These are phyloP conservation scores for Debaryomyces coudertii DNA, from an alignment of 1,139 yeast species.

Conservation along the genomic window DNA sequence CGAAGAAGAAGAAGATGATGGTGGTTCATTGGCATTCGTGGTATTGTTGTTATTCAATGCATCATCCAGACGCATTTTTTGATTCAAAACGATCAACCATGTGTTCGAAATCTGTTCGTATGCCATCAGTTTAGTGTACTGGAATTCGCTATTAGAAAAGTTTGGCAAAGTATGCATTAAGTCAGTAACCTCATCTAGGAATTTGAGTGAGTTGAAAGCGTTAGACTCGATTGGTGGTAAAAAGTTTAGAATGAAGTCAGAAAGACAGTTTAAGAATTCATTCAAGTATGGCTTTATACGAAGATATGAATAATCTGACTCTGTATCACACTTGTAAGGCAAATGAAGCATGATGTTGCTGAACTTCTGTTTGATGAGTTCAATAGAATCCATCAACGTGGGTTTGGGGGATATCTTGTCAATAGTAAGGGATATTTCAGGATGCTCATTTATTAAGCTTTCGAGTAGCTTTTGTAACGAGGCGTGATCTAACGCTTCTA, in stretches of 20 bases:
- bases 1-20: conserved; percentile 10
- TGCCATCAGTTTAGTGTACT: conserved; percentile 71
- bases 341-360: conserved; percentile 50
- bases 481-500: conserved; percentile 66
- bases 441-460: conserved; percentile 59
- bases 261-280: conserved; percentile 75
- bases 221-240: conserved; percentile 77
- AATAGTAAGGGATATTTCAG: conserved; percentile 61
- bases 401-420: conserved; percentile 61
- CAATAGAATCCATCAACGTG: conserved; percentile 53
- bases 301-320: conserved; percentile 84
- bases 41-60: conserved; percentile 13
- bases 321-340: conserved; percentile 75
- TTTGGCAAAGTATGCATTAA: conserved; percentile 71
- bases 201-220: conserved; percentile 59
- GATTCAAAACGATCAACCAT: conserved; percentile 67
- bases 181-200: conserved; percentile 67
- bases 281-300: conserved; percentile 74
- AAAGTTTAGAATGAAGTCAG: conserved; percentile 78
- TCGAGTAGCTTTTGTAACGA: conserved; percentile 57
- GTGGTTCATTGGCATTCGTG: conserved; percentile 3
- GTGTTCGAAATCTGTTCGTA: conserved; percentile 80
- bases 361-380: conserved; percentile 51
- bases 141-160: conserved; percentile 71
- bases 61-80: conserved; percentile 24